Conservation (phyloP, 106 monocot genomes). For the Allium fistulosum region DNA sequence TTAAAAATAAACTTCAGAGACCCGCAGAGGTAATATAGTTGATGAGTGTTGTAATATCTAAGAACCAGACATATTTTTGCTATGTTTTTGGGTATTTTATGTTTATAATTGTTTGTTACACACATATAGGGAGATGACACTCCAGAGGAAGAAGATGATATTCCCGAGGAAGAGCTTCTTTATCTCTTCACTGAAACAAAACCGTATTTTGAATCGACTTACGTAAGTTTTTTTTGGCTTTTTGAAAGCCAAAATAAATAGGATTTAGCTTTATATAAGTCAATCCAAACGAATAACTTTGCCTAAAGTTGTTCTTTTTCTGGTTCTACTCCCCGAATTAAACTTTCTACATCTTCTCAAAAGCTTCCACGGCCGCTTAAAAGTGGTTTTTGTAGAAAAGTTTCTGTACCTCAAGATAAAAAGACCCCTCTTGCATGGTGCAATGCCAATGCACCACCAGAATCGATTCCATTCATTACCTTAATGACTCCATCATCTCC, state of each 20-base stretch:
- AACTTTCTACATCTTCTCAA: slow-evolving; percentile 37
- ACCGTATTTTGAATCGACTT: not conserved
- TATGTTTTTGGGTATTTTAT: not conserved
- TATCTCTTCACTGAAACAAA: slow-evolving; percentile 40
- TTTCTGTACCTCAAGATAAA: slow-evolving; percentile 6
- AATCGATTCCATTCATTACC: slow-evolving; percentile 7
- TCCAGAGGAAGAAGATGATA: slow-evolving; percentile 9
- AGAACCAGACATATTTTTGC: not conserved
- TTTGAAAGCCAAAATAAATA: too few species aligned
- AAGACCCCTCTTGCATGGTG: slow-evolving; percentile 26
- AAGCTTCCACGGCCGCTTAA: slow-evolving; percentile 34
- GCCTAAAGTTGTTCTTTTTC: not conserved
- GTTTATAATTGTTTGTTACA: not conserved
- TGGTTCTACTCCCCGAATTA: not conserved
- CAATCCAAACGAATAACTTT: not conserved
- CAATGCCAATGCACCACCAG: not conserved
- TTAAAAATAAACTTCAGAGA: too few species aligned
- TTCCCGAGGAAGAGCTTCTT: slow-evolving; percentile 52
- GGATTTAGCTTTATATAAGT: not conserved
- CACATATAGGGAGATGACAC: slow-evolving; percentile 30
- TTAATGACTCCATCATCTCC: not conserved
- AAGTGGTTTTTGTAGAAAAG: slow-evolving; percentile 36
- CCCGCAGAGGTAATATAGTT: slow-evolving; percentile 38
- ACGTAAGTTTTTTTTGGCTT: too few species aligned
- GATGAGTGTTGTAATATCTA: not conserved